These are phyloP conservation scores for Calonectria pseudoturangicola DNA, from an alignment of 2,329 filamentous ascomycete species.

Conservation along the genomic window DNA sequence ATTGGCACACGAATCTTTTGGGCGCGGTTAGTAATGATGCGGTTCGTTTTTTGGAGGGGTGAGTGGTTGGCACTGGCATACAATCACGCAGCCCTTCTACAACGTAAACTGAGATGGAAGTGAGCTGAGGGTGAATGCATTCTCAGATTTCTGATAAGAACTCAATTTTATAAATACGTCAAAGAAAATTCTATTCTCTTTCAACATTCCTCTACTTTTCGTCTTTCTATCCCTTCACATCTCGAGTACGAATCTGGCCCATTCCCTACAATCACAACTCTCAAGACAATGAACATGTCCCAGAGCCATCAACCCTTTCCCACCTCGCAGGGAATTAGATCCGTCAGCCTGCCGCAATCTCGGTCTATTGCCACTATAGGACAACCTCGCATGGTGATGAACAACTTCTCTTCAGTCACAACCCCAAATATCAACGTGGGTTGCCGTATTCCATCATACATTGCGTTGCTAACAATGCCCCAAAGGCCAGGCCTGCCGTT, in stretches of 20 bases:
- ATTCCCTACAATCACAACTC: not conserved
- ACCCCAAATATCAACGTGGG: not conserved
- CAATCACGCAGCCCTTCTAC: not conserved
- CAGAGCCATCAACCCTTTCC: not conserved
- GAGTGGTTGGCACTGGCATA: not conserved
- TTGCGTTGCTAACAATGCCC: not conserved
- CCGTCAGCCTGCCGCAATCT: not conserved
- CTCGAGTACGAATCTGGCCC: not conserved
- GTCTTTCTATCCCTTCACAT: not conserved
- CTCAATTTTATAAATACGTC: not conserved
- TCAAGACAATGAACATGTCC: not conserved
- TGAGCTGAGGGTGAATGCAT: not conserved
- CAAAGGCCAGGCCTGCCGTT: not conserved
- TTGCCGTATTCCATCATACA: too few species aligned
- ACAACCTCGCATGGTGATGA: not conserved
- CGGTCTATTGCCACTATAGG: not conserved
- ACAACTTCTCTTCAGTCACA: not conserved
- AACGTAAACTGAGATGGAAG: not conserved
- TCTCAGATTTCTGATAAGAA: not conserved
- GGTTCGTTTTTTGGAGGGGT: not conserved
- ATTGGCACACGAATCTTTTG: not conserved
- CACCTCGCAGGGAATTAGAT: not conserved
- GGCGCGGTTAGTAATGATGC: not conserved
- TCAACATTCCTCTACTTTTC: not conserved
- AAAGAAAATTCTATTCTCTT: not conserved